Percentiles rank a stretch among this genome's conserved stretches.
These are phyloP conservation scores for Metschnikowia rubicola DNA, from an alignment of 805 yeast genomes.

Conservation along the genomic window DNA sequence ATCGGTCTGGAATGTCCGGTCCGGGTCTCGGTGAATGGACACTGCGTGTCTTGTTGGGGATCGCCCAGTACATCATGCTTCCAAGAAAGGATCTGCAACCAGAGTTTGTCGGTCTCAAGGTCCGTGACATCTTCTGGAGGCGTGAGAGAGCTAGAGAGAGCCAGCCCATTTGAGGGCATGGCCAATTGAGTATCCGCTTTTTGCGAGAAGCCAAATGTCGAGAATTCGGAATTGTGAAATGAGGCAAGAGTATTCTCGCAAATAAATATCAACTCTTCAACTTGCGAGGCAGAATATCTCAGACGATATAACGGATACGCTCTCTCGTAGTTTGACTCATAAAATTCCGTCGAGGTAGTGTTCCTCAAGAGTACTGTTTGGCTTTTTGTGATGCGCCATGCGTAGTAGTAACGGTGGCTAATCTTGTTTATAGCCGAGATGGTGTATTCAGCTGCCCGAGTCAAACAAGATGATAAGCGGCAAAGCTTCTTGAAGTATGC, in stretches of 20 bases:
- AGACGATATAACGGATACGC: constrained; percentile 15
- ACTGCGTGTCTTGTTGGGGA: neutral
- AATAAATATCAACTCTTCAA: constrained; percentile 24
- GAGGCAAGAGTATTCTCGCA: constrained; percentile 14
- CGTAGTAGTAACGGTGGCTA: constrained; percentile 59
- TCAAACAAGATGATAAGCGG: constrained; percentile 16
- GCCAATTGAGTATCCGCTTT: constrained; percentile 9
- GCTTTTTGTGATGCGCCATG: constrained; percentile 66
- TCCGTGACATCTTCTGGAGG: constrained; percentile 17
- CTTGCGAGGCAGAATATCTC: constrained; percentile 20
- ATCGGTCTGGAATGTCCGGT: neutral
- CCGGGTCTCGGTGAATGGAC: neutral
- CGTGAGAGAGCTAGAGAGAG: neutral
- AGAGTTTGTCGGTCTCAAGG: constrained; percentile 32
- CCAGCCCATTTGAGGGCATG: neutral
- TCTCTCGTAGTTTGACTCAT: constrained; percentile 20
- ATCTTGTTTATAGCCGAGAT: constrained; percentile 33
- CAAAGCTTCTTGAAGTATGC: constrained; percentile 13
- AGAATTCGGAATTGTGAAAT: constrained; percentile 11
- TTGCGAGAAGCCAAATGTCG: constrained; percentile 12
- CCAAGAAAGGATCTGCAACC: constrained; percentile 34
- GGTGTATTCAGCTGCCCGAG: constrained; percentile 24
- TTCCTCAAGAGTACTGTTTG: constrained; percentile 40
- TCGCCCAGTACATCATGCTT: constrained; percentile 21
- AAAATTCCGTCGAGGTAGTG: constrained; percentile 31